Conservation (phyloP, 1,284 basidiomycete genomes). For the Naganishia liquefaciens region DNA sequence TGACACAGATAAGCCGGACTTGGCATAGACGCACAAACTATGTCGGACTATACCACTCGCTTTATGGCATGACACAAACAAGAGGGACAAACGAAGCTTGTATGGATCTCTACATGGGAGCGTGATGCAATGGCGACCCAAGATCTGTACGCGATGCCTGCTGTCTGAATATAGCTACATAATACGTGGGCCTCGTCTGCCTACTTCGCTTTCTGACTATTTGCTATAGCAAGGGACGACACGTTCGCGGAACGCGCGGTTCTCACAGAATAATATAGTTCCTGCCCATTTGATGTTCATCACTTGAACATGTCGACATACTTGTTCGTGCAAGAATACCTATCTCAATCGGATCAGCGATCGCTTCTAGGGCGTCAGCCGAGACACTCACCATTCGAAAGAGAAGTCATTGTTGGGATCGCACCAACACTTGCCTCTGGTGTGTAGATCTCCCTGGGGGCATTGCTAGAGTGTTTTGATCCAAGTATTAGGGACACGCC, state of each 20-base stretch:
- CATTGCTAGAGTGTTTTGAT: slow-evolving; percentile 48
- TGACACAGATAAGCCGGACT: not conserved
- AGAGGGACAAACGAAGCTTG: not conserved
- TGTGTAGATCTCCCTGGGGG: slow-evolving; percentile 52
- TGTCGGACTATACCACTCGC: not conserved
- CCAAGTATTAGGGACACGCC: not conserved
- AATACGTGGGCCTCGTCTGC: not conserved
- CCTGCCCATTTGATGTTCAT: not conserved
- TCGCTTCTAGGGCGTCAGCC: too few species aligned
- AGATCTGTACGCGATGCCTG: too few species aligned
- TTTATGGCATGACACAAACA: not conserved
- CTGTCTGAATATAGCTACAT: slow-evolving; percentile 1
- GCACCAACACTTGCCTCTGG: slow-evolving; percentile 51
- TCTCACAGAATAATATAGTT: not conserved
- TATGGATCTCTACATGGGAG: too few species aligned
- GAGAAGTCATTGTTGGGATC: slow-evolving; percentile 53
- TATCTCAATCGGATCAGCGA: not conserved
- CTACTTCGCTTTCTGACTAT: not conserved
- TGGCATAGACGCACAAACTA: too few species aligned
- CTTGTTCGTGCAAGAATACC: slow-evolving; percentile 36
- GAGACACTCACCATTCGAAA: slow-evolving; percentile 48
- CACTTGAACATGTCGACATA: slow-evolving; percentile 35
- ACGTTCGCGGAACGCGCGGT: not conserved
- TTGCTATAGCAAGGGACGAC: not conserved
- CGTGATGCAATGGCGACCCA: too few species aligned